Evolutionary conservation across 352 stramenopile species (phyloP).

Genomic region (Globisporangium spiculum): DNA sequence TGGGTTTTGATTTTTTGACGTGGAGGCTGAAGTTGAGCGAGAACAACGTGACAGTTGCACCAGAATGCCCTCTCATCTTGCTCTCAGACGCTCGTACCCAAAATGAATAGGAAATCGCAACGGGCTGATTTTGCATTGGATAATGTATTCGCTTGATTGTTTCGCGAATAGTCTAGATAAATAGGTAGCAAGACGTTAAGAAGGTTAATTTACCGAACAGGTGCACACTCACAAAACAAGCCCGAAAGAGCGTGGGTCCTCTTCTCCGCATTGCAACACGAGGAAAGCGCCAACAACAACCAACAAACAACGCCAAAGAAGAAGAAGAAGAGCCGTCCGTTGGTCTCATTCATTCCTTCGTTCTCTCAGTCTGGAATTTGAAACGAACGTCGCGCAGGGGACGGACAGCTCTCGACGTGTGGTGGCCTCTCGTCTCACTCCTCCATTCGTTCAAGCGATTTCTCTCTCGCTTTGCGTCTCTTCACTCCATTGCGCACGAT

Average conservation of each 20-base stretch:
- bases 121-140: background rate
- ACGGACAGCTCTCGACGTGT: too few relatives aligned
- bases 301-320: background rate
- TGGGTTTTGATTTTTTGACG: conserved; percentile 9
- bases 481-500: background rate
- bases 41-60: conserved; percentile 2
- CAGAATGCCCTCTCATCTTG: background rate
- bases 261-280: conserved; percentile 3
- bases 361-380: conserved; percentile 18
- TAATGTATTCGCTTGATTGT: background rate
- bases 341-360: background rate
- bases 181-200: background rate
- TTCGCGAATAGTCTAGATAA: background rate
- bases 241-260: background rate
- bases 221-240: background rate
- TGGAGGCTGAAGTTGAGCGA: conserved; percentile 10
- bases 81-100: fast-evolving
- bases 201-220: background rate
- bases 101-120: background rate
- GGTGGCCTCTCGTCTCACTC: background rate
- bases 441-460: background rate
- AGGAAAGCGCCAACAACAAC: background rate
- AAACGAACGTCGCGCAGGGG: conserved; percentile 9
- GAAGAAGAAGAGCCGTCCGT: background rate
- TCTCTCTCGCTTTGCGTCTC: background rate